Base-by-base conservation (phyloP, 2,329 filamentous ascomycete species). In the Coniella vitis region DNA sequence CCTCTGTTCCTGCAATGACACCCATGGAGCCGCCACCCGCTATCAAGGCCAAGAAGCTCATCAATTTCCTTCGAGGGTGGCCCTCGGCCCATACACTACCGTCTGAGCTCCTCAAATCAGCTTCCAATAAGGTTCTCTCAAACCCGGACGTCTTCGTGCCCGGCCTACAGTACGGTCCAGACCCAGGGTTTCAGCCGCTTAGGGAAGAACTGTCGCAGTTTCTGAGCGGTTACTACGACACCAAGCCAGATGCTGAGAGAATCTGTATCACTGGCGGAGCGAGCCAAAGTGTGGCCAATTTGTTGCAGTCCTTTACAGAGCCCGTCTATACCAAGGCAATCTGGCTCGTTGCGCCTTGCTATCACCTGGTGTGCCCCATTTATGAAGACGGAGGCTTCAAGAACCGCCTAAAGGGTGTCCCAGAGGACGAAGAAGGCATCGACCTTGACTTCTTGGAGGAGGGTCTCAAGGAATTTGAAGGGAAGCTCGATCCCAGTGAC, bases 211-310 rank as follows among this genome's bases (percentile, higher is more conserved):
- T 95, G 31, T 83, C 87, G 3, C 61, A 66, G 35, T 95, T 87
- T 86, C 71, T 95, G 36, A 75, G 72, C 1, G 57, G 61, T 1
- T 84, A 83, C 58, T 91, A 88, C 61, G 55, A 62, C 43, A 59
- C 65, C 9, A 48, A 56, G 49, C 56, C 64, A 5, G 71, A 73
- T 13, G 60, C 74, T 4, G 72, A 79, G 3, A 76, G 87, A 29
- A 84, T 95, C 47, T 86, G 83, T 61, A 84, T 95, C 62, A 87
- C 87, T 0, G 89, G 90, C 38, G 90, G 90, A 14, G 90, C 90
- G 3, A 87, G 82, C 56, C 90, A 95, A 71, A 90, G 84, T 61
- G 65, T 95, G 2, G 88, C 86, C 0, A 86, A 81, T 59, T 69
- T 95, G 4, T 69, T 95, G 43, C 80, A 86, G 63, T 86, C 86